Percentiles rank a stretch among this genome's conserved stretches.
Evolutionary conservation across 31 red algal genomes (phyloP).

Genomic region (Asparagopsis taxiformis): DNA sequence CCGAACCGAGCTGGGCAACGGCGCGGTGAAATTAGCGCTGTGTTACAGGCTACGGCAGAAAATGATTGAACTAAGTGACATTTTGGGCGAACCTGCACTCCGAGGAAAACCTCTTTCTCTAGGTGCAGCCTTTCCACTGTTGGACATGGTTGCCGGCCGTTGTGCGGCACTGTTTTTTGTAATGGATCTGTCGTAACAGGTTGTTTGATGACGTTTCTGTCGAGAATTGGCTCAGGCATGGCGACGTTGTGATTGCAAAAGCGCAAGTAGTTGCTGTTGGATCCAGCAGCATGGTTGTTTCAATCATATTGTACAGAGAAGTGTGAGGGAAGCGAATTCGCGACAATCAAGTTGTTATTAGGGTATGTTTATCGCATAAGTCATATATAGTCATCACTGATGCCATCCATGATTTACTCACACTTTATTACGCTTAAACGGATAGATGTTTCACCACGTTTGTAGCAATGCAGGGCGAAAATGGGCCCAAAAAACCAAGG

Average conservation of each 20-base stretch:
- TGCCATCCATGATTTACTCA: no score
- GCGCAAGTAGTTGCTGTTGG: constrained; percentile 1
- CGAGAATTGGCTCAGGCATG: constrained; percentile 4
- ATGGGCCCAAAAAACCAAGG: no score
- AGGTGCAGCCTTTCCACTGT: not conserved
- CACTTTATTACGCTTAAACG: no score
- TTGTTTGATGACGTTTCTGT: constrained; percentile 8
- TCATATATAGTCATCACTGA: not conserved
- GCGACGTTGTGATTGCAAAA: constrained; percentile 4
- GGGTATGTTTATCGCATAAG: not conserved
- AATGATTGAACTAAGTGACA: constrained; percentile 13
- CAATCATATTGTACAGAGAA: not conserved
- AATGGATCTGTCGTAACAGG: constrained; percentile 17
- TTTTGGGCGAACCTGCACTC: constrained; percentile 6
- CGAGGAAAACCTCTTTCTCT: constrained; percentile 1
- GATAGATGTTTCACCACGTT: no score
- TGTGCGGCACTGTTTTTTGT: constrained; percentile 13
- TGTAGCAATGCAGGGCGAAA: no score
- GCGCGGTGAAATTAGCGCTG: no score
- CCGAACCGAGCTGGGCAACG: no score
- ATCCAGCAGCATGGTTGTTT: constrained; percentile 7
- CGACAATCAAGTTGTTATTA: not conserved
- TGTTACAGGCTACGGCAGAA: no score
- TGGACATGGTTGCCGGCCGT: constrained; percentile 10
- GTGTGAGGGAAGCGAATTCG: not conserved